Percentiles rank a stretch among this genome's conserved stretches.
Conservation (phyloP, 176 grass and related monocot genomes). For the Triticum urartu region DNA sequence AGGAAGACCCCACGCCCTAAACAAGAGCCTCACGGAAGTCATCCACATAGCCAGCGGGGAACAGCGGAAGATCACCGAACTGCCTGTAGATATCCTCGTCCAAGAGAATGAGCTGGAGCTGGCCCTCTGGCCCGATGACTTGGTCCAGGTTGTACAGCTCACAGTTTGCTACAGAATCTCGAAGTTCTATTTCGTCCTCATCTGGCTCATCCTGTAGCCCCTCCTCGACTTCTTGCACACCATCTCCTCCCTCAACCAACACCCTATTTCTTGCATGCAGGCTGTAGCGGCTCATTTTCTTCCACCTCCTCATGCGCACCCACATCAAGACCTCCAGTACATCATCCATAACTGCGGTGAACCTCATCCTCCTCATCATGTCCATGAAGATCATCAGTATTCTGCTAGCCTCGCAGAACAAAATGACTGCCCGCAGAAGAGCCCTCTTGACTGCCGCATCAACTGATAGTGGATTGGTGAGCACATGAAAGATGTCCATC, state of each 20-base stretch:
- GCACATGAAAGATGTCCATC: no score
- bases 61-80: background rate
- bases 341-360: background rate
- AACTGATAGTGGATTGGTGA: no score
- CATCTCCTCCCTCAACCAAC: background rate
- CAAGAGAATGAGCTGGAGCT: background rate
- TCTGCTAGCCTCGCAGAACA: background rate
- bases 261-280: background rate
- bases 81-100: background rate
- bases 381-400: background rate
- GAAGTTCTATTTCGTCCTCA: background rate
- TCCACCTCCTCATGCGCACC: background rate
- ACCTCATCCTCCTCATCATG: background rate
- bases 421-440: no score
- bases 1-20: background rate
- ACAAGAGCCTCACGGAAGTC: background rate
- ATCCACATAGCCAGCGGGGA: background rate
- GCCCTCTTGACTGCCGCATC: no score
- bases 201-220: background rate
- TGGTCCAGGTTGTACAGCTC: background rate
- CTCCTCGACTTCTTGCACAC: background rate
- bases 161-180: background rate
- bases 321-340: background rate
- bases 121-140: background rate
- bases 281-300: background rate